Evolutionary conservation across 352 stramenopile species (phyloP).

Genomic region (Phytophthora foliorum): DNA sequence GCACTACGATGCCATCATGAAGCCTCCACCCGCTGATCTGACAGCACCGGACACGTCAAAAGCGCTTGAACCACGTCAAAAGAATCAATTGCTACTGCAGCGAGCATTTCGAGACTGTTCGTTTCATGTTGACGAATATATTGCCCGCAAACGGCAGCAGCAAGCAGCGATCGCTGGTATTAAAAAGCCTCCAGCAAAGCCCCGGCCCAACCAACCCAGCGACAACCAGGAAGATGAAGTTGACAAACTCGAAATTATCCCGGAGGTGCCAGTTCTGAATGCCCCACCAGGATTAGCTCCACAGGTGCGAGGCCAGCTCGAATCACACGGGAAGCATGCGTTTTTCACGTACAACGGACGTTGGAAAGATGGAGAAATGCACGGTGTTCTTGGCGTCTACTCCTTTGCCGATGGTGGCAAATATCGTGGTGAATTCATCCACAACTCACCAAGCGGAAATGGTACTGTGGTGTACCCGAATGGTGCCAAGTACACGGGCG

Average conservation of each 20-base stretch:
- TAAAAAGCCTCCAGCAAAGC: constrained; percentile 31
- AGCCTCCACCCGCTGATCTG: constrained; percentile 19
- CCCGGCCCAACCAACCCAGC: constrained; percentile 24
- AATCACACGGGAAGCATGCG: constrained; percentile 71
- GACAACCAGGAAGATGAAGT: constrained; percentile 55
- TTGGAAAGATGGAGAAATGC: constrained; percentile 80
- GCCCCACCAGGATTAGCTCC: constrained; percentile 68
- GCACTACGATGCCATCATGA: constrained; percentile 57
- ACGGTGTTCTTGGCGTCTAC: constrained; percentile 69
- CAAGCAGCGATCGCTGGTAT: constrained; percentile 18
- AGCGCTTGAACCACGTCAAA: constrained; percentile 48
- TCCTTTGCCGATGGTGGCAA: constrained; percentile 77
- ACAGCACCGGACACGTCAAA: constrained; percentile 13
- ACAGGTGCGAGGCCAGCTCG: constrained; percentile 63
- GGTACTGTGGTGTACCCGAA: constrained; percentile 74
- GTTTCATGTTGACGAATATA: constrained; percentile 58
- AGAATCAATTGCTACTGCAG: constrained; percentile 68
- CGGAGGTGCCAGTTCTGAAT: constrained; percentile 37
- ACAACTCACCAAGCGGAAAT: constrained; percentile 50
- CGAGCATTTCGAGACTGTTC: constrained; percentile 78
- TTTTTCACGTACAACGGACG: constrained; percentile 78
- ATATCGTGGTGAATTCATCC: constrained; percentile 65
- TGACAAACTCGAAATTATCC: constrained; percentile 64
- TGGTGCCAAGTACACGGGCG: constrained; percentile 74
- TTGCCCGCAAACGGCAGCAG: constrained; percentile 24